A percentile compares a stretch with the other conserved stretches of the same genome.
Conservation (phyloP, 2,329 filamentous ascomycete genomes). For the Claviceps sp. region DNA sequence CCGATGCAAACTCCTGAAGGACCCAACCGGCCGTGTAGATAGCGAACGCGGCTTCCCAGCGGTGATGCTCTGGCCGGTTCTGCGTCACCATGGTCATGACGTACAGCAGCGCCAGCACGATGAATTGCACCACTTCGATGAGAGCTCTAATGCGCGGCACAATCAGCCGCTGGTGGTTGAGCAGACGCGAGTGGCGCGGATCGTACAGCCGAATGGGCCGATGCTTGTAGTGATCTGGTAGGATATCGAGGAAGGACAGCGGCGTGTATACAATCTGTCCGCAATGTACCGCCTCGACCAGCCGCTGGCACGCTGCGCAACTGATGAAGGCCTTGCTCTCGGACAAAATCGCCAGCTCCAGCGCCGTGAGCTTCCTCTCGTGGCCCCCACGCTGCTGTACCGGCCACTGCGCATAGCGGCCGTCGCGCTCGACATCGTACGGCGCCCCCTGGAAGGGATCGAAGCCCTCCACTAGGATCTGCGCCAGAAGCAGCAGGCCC, state of each 20-base stretch:
- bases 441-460: constrained; percentile 61
- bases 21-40: constrained; percentile 56
- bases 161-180: constrained; percentile 61
- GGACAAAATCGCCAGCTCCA: constrained; percentile 59
- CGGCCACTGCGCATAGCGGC: constrained; percentile 26
- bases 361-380: constrained; percentile 47
- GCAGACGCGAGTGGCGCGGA: constrained; percentile 47
- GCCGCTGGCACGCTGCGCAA: constrained; percentile 53
- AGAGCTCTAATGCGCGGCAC: constrained; percentile 55
- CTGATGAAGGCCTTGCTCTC: constrained; percentile 56
- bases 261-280: constrained; percentile 59
- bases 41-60: constrained; percentile 45
- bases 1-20: constrained; percentile 50
- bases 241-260: constrained; percentile 55
- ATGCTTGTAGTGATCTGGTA: constrained; percentile 61
- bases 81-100: constrained; percentile 49
- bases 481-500: constrained; percentile 51
- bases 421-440: constrained; percentile 37
- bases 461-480: constrained; percentile 57
- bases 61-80: constrained; percentile 28
- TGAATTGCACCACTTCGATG: constrained; percentile 52
- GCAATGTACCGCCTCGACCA: constrained; percentile 56
- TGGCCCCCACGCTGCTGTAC: constrained; percentile 24
- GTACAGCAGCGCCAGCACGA: constrained; percentile 49
- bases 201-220: constrained; percentile 58